Conservation (phyloP, 345 rosid genomes). For the Sisymbrium altissimum region DNA sequence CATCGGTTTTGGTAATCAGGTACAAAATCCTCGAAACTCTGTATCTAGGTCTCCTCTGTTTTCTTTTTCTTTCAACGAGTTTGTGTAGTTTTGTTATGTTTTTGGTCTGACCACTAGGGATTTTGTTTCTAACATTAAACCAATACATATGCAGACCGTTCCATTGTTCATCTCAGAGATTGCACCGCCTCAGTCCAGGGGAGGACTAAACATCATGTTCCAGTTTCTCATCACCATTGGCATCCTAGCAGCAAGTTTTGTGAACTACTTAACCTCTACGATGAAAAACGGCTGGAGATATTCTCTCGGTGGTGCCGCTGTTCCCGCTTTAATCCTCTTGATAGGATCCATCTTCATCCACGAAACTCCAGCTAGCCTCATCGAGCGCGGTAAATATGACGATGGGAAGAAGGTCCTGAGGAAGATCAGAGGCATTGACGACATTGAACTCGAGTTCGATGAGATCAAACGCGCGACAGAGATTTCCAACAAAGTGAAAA, state of each 20-base stretch:
- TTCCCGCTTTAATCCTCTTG: conserved; percentile 55
- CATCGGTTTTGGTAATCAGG: conserved; percentile 81
- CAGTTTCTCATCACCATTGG: conserved; percentile 74
- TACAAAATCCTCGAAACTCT: neutral
- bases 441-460: conserved; percentile 42
- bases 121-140: neutral
- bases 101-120: neutral
- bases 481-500: conserved; percentile 35
- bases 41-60: neutral
- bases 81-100: neutral
- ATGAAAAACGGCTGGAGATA: conserved; percentile 57
- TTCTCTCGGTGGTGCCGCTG: conserved; percentile 62
- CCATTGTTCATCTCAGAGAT: conserved; percentile 84
- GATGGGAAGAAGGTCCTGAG: conserved; percentile 35
- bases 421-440: conserved; percentile 56
- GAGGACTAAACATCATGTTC: conserved; percentile 61
- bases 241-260: conserved; percentile 48
- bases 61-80: neutral
- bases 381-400: conserved; percentile 50
- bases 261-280: conserved; percentile 45
- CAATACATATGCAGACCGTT: conserved; percentile 46
- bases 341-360: conserved; percentile 54
- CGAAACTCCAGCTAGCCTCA: conserved; percentile 67
- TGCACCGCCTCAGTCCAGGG: conserved; percentile 59
- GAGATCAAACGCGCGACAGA: conserved; percentile 51